Evolutionary conservation across 148 eudicot genomes (phyloP).

Genomic region (Oxyria digyna): DNA sequence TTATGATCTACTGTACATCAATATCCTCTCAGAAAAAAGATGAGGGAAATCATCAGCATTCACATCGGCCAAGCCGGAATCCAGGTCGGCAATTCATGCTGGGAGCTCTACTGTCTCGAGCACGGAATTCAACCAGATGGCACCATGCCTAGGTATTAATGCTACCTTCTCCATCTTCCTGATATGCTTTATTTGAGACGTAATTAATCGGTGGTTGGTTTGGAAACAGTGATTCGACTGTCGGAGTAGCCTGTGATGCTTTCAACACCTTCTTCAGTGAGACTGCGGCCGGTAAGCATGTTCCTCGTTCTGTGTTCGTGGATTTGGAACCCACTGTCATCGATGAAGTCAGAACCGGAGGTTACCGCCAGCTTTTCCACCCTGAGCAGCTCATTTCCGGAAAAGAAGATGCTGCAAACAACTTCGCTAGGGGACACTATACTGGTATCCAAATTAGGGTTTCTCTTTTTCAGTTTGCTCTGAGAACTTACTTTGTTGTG

Average conservation of each 20-base stretch:
- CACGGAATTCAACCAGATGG: slow-evolving; percentile 48
- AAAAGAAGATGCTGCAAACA: slow-evolving; percentile 52
- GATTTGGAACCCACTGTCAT: slow-evolving; percentile 56
- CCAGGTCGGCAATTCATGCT: slow-evolving; percentile 49
- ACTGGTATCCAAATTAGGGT: slow-evolving; percentile 21
- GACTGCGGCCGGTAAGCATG: slow-evolving; percentile 49
- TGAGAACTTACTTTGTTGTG: background rate
- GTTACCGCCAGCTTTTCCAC: slow-evolving; percentile 50
- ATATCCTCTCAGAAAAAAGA: background rate
- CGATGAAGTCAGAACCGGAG: slow-evolving; percentile 38
- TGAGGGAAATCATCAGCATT: slow-evolving; percentile 47
- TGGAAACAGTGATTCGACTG: slow-evolving; percentile 25
- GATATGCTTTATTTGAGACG: background rate
- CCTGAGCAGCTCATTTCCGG: slow-evolving; percentile 54
- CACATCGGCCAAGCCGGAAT: slow-evolving; percentile 53
- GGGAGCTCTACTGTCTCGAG: slow-evolving; percentile 51
- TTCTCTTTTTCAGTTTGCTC: background rate
- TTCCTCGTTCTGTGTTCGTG: slow-evolving; percentile 45
- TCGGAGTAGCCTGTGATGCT: slow-evolving; percentile 36
- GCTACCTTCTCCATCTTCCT: background rate
- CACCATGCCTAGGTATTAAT: slow-evolving; percentile 37
- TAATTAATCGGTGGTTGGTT: background rate
- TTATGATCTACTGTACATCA: too few relatives aligned
- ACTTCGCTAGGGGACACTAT: slow-evolving; percentile 53
- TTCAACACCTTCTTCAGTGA: slow-evolving; percentile 58